These are phyloP conservation scores for Coemansia sp. DNA, from an alignment of 192 early-diverging fungal species.

Conservation along the genomic window DNA sequence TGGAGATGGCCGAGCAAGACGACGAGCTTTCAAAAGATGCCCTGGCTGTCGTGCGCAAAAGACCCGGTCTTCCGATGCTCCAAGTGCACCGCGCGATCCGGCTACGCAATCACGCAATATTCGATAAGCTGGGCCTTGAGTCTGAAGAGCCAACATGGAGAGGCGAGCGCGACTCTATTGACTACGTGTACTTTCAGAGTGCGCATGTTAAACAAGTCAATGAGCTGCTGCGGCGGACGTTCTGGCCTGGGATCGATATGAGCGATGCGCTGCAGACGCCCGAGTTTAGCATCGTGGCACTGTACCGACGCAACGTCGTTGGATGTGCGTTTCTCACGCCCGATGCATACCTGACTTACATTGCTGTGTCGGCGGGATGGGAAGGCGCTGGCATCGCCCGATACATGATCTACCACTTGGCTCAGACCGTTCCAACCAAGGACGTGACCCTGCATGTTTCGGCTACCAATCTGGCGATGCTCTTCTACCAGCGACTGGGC, in stretches of 20 bases:
- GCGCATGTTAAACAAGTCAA: conserved; percentile 75
- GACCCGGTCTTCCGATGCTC: conserved; percentile 18
- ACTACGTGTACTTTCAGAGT: conserved; percentile 74
- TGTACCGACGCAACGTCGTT: conserved; percentile 76
- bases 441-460: conserved; percentile 92
- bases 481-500: conserved; percentile 88
- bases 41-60: not conserved
- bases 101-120: conserved; percentile 30
- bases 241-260: conserved; percentile 91
- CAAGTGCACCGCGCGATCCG: conserved; percentile 32
- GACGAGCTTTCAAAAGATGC: not conserved
- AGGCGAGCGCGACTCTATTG: conserved; percentile 57
- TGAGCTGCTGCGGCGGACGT: conserved; percentile 65
- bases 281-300: conserved; percentile 80
- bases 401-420: conserved; percentile 82
- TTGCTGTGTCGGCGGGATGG: conserved; percentile 84
- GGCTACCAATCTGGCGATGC: conserved; percentile 89
- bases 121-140: conserved; percentile 14
- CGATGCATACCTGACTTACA: conserved; percentile 85
- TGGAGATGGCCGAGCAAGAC: not conserved
- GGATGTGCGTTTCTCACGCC: conserved; percentile 93
- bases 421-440: conserved; percentile 68
- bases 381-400: conserved; percentile 77
- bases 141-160: not conserved
- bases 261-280: conserved; percentile 78